Evolutionary conservation across 768 basidiomycete species (phyloP).

Genomic region (Suillus hirtellus): DNA sequence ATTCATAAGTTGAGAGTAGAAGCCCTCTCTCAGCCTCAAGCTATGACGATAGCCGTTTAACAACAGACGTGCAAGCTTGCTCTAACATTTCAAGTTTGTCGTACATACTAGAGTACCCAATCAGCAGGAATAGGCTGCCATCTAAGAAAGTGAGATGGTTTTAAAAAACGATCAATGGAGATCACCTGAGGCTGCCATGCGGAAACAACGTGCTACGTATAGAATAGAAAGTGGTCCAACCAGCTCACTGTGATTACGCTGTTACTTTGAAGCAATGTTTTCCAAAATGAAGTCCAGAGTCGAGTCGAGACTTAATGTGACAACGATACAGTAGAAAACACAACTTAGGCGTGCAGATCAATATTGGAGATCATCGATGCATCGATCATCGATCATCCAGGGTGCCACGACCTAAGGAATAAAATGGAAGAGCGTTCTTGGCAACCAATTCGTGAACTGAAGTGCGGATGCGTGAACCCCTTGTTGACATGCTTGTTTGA

Average conservation of each 20-base stretch:
- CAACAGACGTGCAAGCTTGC: not conserved
- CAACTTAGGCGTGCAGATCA: not conserved
- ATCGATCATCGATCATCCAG: not conserved
- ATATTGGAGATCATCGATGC: not conserved
- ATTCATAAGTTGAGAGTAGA: too few relatives aligned
- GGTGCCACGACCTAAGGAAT: too few relatives aligned
- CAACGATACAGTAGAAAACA: not conserved
- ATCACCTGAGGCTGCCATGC: not conserved
- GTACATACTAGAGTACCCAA: not conserved
- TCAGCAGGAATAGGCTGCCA: not conserved
- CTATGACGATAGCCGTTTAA: not conserved
- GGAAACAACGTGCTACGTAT: constrained; percentile 7
- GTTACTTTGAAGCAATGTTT: not conserved
- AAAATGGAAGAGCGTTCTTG: not conserved
- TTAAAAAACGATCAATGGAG: not conserved
- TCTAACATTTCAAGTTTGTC: not conserved
- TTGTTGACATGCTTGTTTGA: not conserved
- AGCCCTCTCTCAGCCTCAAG: not conserved
- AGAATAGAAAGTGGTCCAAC: not conserved
- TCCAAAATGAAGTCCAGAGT: not conserved
- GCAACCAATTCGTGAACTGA: not conserved
- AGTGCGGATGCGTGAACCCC: not conserved
- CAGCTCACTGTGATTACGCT: not conserved
- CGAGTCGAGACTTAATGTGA: not conserved
- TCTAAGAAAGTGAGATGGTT: not conserved